A percentile compares a stretch with the other conserved stretches of the same genome.
Conservation (phyloP, 495 filamentous ascomycete genomes). For the Friedmanniomyces simplex region DNA sequence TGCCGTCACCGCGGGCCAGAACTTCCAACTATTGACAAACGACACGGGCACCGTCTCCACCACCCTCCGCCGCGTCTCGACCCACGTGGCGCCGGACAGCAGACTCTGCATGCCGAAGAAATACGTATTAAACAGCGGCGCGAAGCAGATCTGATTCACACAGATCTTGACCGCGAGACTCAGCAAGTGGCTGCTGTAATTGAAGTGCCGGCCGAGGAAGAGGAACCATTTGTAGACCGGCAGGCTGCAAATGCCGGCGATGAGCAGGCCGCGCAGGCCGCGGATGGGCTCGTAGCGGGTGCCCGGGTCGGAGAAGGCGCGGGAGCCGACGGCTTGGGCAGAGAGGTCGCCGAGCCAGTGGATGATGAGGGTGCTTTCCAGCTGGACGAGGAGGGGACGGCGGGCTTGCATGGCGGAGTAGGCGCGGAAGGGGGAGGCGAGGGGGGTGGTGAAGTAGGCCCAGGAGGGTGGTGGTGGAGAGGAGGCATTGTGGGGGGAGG, state of each 20-base stretch:
- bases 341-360: constrained; percentile 72
- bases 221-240: constrained; percentile 81
- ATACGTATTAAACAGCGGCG: constrained; percentile 79
- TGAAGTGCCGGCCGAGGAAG: constrained; percentile 69
- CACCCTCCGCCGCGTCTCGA: constrained; percentile 58
- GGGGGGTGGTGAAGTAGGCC: constrained; percentile 25
- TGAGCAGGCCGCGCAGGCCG: constrained; percentile 59
- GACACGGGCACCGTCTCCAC: constrained; percentile 65
- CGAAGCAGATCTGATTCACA: constrained; percentile 74
- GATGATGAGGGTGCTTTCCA: constrained; percentile 62
- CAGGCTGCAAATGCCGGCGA: constrained; percentile 61
- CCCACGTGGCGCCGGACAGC: constrained; percentile 45
- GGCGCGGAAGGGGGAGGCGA: constrained; percentile 43
- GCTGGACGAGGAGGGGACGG: constrained; percentile 66
- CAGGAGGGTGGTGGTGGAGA: constrained; percentile 14
- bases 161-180: constrained; percentile 65
- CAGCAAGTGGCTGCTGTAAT: constrained; percentile 59
- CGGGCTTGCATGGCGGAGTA: constrained; percentile 61
- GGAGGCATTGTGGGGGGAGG: constrained; percentile 23
- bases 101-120: constrained; percentile 81
- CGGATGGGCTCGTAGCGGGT: constrained; percentile 53
- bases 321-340: constrained; percentile 44
- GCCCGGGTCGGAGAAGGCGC: constrained; percentile 20
- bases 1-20: constrained; percentile 84
- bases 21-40: constrained; percentile 67